phyloP scores from a whole-genome alignment of 1,284 basidiomycete genomes.

The Gymnopus androsaceus region DNA sequence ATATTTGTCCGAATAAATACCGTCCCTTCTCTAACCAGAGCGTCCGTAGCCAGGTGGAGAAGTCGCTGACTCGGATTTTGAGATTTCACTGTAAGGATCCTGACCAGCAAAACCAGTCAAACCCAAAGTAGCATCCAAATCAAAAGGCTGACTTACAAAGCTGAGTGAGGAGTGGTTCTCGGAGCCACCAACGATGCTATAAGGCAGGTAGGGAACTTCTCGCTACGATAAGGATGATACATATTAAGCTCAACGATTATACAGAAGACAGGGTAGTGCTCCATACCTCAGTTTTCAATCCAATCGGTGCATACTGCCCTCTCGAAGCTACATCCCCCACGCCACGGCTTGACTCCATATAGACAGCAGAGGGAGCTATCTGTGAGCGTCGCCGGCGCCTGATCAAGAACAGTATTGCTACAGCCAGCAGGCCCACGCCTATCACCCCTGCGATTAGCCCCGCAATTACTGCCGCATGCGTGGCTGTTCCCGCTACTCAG shows the following conservation, averaged over 20 bases:
- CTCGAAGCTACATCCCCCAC: not conserved
- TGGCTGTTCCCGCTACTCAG: not conserved
- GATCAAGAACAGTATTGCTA: not conserved
- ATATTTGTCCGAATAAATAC: too few species aligned
- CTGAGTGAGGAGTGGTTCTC: not conserved
- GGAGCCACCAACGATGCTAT: not conserved
- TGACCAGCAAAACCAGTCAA: too few species aligned
- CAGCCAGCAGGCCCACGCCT: not conserved
- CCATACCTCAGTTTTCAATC: not conserved
- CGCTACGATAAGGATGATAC: too few species aligned
- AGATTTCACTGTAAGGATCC: too few species aligned
- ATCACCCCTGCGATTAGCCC: slow-evolving; percentile 7
- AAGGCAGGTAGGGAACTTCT: not conserved
- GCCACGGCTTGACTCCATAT: not conserved
- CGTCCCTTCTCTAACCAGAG: too few species aligned
- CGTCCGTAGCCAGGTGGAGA: too few species aligned
- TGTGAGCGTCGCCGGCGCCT: not conserved
- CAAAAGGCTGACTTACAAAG: not conserved
- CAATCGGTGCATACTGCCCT: not conserved
- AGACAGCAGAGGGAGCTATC: slow-evolving; percentile 7
- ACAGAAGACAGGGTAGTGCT: not conserved
- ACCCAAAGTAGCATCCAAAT: too few species aligned
- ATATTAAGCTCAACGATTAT: not conserved
- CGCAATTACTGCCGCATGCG: not conserved
- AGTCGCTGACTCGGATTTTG: too few species aligned